Evolutionary conservation across 768 basidiomycete genomes (phyloP).

Genomic region (Cantharellus anzutake): DNA sequence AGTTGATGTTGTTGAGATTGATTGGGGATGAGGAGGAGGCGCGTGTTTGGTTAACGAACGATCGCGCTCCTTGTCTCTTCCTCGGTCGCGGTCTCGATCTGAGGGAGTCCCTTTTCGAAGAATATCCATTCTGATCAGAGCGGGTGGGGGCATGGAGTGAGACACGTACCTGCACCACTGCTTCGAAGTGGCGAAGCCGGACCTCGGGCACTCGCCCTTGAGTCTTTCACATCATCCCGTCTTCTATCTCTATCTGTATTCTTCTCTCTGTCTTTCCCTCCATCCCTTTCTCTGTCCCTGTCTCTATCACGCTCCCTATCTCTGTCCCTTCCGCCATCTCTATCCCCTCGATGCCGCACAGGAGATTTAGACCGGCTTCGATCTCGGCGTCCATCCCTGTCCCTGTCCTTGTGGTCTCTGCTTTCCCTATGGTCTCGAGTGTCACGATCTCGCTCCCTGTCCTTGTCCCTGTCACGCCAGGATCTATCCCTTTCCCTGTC

Average conservation of each 20-base stretch:
- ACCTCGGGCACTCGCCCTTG: background rate
- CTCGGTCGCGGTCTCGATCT: constrained; percentile 15
- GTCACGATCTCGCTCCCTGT: constrained; percentile 26
- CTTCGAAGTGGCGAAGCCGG: background rate
- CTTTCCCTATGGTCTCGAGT: constrained; percentile 18
- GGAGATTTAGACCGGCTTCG: constrained; percentile 5
- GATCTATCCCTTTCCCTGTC: constrained; percentile 47
- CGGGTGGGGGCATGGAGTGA: constrained; percentile 14
- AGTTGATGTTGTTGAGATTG: background rate
- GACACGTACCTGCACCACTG: background rate
- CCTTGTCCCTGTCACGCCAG: constrained; percentile 23
- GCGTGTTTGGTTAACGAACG: background rate
- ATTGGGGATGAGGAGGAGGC: background rate
- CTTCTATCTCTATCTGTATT: background rate
- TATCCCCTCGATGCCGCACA: background rate
- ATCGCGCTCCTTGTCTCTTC: constrained; percentile 1
- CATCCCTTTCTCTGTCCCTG: background rate
- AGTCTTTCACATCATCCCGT: constrained; percentile 4
- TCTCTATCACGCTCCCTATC: background rate
- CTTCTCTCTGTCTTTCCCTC: constrained; percentile 5
- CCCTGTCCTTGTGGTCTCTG: constrained; percentile 19
- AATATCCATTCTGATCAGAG: constrained; percentile 5
- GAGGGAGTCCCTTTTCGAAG: too few relatives aligned
- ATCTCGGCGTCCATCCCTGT: constrained; percentile 15
- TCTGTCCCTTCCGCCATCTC: background rate